A percentile compares a stretch with the other conserved stretches of the same genome.
These are phyloP conservation scores for Lipomyces lipofer DNA, from an alignment of 805 yeast species.

Conservation along the genomic window DNA sequence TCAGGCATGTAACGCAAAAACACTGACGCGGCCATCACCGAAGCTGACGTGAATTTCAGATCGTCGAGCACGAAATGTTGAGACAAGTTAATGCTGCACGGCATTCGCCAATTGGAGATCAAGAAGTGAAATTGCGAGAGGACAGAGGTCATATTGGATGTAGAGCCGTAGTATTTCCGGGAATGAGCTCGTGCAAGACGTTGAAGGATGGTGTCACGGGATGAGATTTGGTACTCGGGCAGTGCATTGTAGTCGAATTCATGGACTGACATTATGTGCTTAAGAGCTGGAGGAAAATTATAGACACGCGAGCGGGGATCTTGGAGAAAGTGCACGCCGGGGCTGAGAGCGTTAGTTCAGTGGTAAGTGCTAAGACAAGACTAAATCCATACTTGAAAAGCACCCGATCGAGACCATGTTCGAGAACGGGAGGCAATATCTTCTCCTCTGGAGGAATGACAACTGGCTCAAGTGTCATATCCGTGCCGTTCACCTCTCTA, in stretches of 20 bases:
- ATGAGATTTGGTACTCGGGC: constrained; percentile 62
- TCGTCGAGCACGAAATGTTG: constrained; percentile 40
- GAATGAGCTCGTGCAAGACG: constrained; percentile 46
- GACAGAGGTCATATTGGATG: constrained; percentile 81
- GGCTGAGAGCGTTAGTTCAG: constrained; percentile 44
- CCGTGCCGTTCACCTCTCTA: too few relatives aligned
- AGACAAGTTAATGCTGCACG: constrained; percentile 49
- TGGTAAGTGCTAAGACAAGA: background rate
- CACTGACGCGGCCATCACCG: constrained; percentile 55
- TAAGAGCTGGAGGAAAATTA: constrained; percentile 65
- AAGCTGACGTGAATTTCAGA: constrained; percentile 45
- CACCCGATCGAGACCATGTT: constrained; percentile 68
- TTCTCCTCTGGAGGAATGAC: background rate
- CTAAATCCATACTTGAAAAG: constrained; percentile 46
- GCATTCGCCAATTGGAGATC: constrained; percentile 60
- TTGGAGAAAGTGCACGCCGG: constrained; percentile 73
- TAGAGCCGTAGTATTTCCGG: constrained; percentile 65
- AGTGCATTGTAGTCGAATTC: constrained; percentile 65
- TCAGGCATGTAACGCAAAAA: constrained; percentile 52
- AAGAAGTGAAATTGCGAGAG: constrained; percentile 73
- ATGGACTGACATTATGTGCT: constrained; percentile 58
- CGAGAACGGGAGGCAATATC: constrained; percentile 44
- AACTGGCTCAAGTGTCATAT: background rate
- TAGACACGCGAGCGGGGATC: constrained; percentile 76
- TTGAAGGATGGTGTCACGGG: constrained; percentile 59